Conservation (phyloP, 2,329 filamentous ascomycete species). For the Dothidotthia symphoricarpi region DNA sequence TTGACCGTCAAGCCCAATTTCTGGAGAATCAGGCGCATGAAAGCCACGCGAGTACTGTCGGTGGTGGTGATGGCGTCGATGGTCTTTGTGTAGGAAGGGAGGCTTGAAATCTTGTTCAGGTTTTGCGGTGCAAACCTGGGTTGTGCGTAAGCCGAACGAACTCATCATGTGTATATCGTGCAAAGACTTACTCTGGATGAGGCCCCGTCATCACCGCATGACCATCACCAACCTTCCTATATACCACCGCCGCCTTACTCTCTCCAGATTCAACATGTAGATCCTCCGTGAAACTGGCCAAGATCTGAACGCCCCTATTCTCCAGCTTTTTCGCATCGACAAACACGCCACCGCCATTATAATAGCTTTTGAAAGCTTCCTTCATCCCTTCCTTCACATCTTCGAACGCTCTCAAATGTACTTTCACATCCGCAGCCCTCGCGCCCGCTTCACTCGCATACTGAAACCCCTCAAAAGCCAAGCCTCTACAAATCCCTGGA, state of each 20-base stretch:
- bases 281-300: slow-evolving; percentile 75
- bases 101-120: slow-evolving; percentile 64
- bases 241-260: slow-evolving; percentile 75
- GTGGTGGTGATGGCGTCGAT: slow-evolving; percentile 66
- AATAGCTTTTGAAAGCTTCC: slow-evolving; percentile 72
- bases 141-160: slow-evolving; percentile 8
- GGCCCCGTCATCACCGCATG: slow-evolving; percentile 78
- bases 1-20: slow-evolving; percentile 82
- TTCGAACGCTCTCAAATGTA: slow-evolving; percentile 60
- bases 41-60: slow-evolving; percentile 67
- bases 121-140: slow-evolving; percentile 78
- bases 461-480: slow-evolving; percentile 84
- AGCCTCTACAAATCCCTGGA: slow-evolving; percentile 78
- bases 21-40: slow-evolving; percentile 73
- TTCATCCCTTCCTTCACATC: slow-evolving; percentile 51
- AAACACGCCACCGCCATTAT: slow-evolving; percentile 93
- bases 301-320: slow-evolving; percentile 68
- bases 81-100: slow-evolving; percentile 68
- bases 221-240: slow-evolving; percentile 79
- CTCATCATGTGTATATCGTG: neutral
- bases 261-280: slow-evolving; percentile 74
- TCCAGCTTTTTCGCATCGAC: slow-evolving; percentile 68
- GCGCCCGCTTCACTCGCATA: slow-evolving; percentile 88
- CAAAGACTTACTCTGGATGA: slow-evolving; percentile 75
- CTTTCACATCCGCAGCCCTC: slow-evolving; percentile 65